Conservation (phyloP, 2,329 filamentous ascomycete species). For the Decorospora gaudefroyi region DNA sequence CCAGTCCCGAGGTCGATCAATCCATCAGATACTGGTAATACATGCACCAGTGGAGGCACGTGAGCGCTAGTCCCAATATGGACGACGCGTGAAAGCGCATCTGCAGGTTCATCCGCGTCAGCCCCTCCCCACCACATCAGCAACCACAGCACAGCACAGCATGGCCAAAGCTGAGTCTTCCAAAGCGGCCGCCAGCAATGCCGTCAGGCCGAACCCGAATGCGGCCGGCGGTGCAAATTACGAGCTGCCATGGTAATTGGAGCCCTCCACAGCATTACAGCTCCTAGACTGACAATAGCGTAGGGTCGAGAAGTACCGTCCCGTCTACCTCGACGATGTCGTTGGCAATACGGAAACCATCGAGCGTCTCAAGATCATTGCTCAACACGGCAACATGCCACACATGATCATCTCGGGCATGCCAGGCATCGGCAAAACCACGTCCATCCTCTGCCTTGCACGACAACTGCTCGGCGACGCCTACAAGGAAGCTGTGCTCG, state of each 20-base stretch:
- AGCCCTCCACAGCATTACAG: constrained; percentile 10
- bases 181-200: constrained; percentile 52
- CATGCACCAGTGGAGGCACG: constrained; percentile 16
- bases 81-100: constrained; percentile 30
- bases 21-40: too few species aligned
- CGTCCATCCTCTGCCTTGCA: constrained; percentile 89
- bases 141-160: constrained; percentile 23
- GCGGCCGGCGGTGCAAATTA: constrained; percentile 58
- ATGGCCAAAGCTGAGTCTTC: constrained; percentile 58
- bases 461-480: constrained; percentile 87
- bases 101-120: constrained; percentile 30
- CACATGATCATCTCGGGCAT: constrained; percentile 99
- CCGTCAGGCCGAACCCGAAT: constrained; percentile 49
- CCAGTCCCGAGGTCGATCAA: too few species aligned
- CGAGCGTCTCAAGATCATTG: constrained; percentile 95
- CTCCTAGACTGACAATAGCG: constrained; percentile 16
- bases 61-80: constrained; percentile 16
- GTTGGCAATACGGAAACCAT: constrained; percentile 98
- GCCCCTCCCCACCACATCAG: constrained; percentile 22
- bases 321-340: constrained; percentile 91
- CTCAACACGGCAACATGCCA: constrained; percentile 98
- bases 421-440: constrained; percentile 98
- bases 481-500: constrained; percentile 96
- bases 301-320: constrained; percentile 98
- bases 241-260: constrained; percentile 75